These are phyloP conservation scores for Pestalotiopsis sp. DNA, from an alignment of 2,329 filamentous ascomycete genomes.

Conservation along the genomic window DNA sequence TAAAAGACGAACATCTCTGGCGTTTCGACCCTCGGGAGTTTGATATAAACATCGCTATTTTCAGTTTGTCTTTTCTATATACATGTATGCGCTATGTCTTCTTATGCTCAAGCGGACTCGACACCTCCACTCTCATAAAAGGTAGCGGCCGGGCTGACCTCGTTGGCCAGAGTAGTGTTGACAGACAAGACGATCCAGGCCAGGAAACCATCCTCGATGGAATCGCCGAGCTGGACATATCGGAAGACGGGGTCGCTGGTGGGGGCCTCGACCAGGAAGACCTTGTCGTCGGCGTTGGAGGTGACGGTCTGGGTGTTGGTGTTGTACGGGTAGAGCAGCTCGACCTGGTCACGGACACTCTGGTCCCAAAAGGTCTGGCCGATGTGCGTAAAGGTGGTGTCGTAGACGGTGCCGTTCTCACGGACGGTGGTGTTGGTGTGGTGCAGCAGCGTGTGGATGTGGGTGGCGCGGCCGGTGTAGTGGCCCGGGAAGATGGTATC, in stretches of 20 bases:
- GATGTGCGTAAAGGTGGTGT: conserved; percentile 53
- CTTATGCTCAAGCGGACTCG: background rate
- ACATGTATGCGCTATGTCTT: background rate
- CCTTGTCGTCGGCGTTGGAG: conserved; percentile 50
- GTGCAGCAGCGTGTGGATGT: conserved; percentile 42
- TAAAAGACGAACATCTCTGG: background rate
- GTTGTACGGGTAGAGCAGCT: conserved; percentile 43
- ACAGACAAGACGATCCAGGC: conserved; percentile 52
- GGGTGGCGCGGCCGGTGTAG: conserved; percentile 39
- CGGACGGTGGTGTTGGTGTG: conserved; percentile 32
- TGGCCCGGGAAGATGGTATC: conserved; percentile 47
- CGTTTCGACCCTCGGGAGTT: background rate
- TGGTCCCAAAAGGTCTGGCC: conserved; percentile 65
- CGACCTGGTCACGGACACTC: conserved; percentile 49
- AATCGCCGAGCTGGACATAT: conserved; percentile 57
- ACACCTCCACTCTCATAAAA: conserved; percentile 3
- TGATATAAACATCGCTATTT: too few relatives aligned
- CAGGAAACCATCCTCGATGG: conserved; percentile 47
- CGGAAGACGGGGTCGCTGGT: conserved; percentile 55
- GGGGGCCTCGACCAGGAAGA: conserved; percentile 48
- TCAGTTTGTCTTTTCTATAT: background rate
- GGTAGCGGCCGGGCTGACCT: conserved; percentile 1
- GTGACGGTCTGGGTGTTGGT: conserved; percentile 44
- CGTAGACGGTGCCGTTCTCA: conserved; percentile 47
- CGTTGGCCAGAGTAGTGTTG: conserved; percentile 28